Evolutionary conservation across 2,329 filamentous ascomycete genomes (phyloP).

Genomic region (Aureobasidium namibiae): DNA sequence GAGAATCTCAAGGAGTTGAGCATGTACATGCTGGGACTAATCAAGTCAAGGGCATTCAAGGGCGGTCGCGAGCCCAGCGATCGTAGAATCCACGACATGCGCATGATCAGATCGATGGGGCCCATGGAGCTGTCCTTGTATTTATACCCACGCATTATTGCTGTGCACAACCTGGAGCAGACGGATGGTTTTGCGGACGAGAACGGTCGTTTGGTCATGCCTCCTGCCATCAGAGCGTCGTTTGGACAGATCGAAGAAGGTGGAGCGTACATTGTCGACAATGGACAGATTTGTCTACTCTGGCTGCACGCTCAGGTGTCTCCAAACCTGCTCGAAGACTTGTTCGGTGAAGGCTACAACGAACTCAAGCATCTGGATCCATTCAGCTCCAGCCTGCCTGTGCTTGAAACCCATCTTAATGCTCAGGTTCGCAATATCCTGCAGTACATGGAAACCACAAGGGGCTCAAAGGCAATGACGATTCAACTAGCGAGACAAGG

Average conservation of each 20-base stretch:
- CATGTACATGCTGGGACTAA: slow-evolving; percentile 86
- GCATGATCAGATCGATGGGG: slow-evolving; percentile 83
- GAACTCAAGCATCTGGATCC: slow-evolving; percentile 71
- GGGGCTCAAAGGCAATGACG: slow-evolving; percentile 79
- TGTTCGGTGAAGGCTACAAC: slow-evolving; percentile 71
- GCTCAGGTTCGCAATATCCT: slow-evolving; percentile 91
- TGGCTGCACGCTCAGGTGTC: slow-evolving; percentile 93
- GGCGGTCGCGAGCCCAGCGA: slow-evolving; percentile 84
- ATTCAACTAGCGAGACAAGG: slow-evolving; percentile 89
- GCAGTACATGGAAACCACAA: slow-evolving; percentile 70
- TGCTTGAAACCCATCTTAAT: slow-evolving; percentile 86
- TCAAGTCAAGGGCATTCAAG: slow-evolving; percentile 91
- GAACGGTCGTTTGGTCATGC: slow-evolving; percentile 79
- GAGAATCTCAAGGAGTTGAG: slow-evolving; percentile 93
- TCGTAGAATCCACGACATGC: slow-evolving; percentile 81
- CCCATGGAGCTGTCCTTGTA: slow-evolving; percentile 80
- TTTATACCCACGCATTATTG: slow-evolving; percentile 88
- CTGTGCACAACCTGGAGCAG: slow-evolving; percentile 79
- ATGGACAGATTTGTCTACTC: slow-evolving; percentile 82
- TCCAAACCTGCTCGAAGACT: slow-evolving; percentile 79
- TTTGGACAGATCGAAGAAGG: slow-evolving; percentile 87
- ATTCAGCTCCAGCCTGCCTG: slow-evolving; percentile 68
- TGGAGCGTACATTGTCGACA: slow-evolving; percentile 89
- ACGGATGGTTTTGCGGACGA: slow-evolving; percentile 91
- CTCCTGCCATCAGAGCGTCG: slow-evolving; percentile 68